Evolutionary conservation across 331 rosid species (phyloP).

Genomic region (Quercus tomentella): DNA sequence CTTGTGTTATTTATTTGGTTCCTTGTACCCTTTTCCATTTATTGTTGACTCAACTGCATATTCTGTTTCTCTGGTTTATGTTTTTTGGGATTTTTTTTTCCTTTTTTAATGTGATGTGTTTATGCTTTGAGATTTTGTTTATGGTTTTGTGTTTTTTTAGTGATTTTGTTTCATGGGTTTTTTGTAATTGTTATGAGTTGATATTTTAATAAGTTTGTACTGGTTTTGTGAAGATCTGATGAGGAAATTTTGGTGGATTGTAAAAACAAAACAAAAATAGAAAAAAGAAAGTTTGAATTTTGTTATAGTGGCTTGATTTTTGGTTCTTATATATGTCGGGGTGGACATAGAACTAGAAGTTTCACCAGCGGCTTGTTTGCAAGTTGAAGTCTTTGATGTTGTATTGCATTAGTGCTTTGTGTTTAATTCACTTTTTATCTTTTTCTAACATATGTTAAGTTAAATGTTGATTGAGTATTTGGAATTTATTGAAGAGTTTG

Average conservation of each 20-base stretch:
- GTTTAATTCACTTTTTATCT: neutral
- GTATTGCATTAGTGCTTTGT: conserved; percentile 5
- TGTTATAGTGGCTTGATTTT: neutral
- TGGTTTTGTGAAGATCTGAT: conserved; percentile 33
- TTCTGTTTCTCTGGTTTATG: too few relatives aligned
- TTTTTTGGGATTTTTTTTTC: neutral
- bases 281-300: neutral
- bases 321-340: neutral
- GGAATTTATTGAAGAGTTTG: neutral
- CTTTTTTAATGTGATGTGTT: neutral
- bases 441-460: neutral
- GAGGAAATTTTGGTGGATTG: neutral
- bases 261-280: neutral
- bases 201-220: neutral
- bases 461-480: neutral
- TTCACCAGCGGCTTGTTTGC: neutral
- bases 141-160: conserved; percentile 11
- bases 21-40: neutral
- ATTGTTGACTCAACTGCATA: too few relatives aligned
- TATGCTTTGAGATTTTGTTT: conserved; percentile 6
- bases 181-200: neutral
- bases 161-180: neutral
- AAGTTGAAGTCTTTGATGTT: neutral
- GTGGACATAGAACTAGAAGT: neutral
- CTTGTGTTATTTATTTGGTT: neutral